Conservation (phyloP, 2,329 filamentous ascomycete species). For the Pseudocercospora fuligena region DNA sequence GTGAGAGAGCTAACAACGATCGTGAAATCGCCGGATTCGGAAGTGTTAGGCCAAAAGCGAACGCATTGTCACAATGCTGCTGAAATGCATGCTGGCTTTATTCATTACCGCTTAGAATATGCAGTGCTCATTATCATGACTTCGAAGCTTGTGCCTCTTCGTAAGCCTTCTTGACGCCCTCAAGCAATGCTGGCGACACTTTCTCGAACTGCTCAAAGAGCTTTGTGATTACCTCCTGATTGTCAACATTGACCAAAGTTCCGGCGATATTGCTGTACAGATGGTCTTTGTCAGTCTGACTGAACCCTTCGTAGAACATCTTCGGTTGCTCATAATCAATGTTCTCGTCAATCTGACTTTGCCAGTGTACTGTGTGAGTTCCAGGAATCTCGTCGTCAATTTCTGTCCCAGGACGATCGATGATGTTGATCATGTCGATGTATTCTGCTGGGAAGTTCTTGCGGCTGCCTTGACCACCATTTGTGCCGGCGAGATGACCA, state of each 20-base stretch:
- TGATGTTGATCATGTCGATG: constrained; percentile 36
- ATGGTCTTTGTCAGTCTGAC: constrained; percentile 33
- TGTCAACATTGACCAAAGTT: constrained; percentile 37
- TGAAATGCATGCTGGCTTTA: not conserved
- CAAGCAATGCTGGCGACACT: constrained; percentile 23
- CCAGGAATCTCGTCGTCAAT: constrained; percentile 31
- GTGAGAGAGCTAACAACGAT: not conserved
- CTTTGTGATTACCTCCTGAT: constrained; percentile 31
- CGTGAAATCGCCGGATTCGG: not conserved
- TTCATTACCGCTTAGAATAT: not conserved
- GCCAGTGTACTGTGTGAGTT: constrained; percentile 30
- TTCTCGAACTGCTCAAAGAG: constrained; percentile 34
- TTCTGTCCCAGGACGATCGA: constrained; percentile 30
- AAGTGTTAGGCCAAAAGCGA: not conserved
- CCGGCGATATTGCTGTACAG: constrained; percentile 38
- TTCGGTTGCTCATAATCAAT: constrained; percentile 39
- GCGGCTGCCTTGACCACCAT: constrained; percentile 34
- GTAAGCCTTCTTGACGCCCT: constrained; percentile 27
- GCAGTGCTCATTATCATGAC: not conserved
- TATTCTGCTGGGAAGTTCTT: constrained; percentile 35
- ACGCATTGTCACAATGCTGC: not conserved
- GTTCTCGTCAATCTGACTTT: constrained; percentile 32
- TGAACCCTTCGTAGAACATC: constrained; percentile 36
- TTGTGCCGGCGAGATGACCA: constrained; percentile 30
- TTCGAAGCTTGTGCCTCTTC: constrained; percentile 6